Base-by-base conservation (phyloP, 2,329 filamentous ascomycete species). In the Fusarium sp. region DNA sequence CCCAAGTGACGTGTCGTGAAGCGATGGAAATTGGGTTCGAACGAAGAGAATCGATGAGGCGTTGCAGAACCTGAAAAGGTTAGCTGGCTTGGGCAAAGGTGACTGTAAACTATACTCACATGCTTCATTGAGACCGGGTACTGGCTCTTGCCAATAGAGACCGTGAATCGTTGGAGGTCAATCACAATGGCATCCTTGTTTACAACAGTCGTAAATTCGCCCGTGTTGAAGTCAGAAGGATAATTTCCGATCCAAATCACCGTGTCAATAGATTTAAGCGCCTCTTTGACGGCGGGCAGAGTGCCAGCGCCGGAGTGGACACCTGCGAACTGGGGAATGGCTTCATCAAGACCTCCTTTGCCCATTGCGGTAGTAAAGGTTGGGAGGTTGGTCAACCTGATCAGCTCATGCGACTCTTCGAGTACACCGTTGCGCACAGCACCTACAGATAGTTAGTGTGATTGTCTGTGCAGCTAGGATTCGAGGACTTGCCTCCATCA, bases 241-340 rank as follows among this genome's bases (percentile, higher is more conserved):
- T 39, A 59, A 20, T 63, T 63, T 1, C 60, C 53, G 8, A 63
- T 39, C 53, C 60, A 59, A 13, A 63, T 28, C 17, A 63, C 41
- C 4, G 11, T 42, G 9, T 47, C 60, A 4, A 30, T 14, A 17
- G 30, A 11, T n/a, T 59, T n/a, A 8, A 63, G 39, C 17, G 53
- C 60, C 12, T 47, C 22, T 15, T 35, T 47, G 6, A 63, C 53
- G 2, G n/a, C 14, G 2, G 35, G 6, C 14, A 63, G 22, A 35
- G 53, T 63, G 11, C 60, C 60, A n/a, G 60, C 60, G 6, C 60
- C 60, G 5, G 53, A 59, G 13, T 63, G 41, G 7, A 59, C 53
- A 14, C 41, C 60, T 9, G 32, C 41, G 10, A 59, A 63, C 18
- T 63, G 53, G 3, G 53, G 14, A 4, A 59, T n/a, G 0, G 24